Percentiles rank a stretch among this genome's conserved stretches.
Evolutionary conservation across 169 alveolate species (phyloP).

Genomic region (Babesia sp.): DNA sequence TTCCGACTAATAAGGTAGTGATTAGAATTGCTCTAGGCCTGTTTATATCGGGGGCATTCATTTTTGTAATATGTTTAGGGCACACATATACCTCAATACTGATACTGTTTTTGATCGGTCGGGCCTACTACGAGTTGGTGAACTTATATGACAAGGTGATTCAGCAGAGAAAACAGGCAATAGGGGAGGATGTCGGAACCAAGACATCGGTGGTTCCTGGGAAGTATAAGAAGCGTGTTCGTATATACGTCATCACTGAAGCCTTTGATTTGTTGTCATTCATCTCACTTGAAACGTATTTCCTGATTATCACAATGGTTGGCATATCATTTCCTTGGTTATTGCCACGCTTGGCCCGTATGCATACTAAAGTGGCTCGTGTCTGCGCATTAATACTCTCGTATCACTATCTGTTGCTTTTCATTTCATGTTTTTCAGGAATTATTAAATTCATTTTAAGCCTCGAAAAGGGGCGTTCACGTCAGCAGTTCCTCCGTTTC

Average conservation of each 20-base stretch:
- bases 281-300: constrained; percentile 57
- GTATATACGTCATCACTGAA: constrained; percentile 46
- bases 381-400: constrained; percentile 56
- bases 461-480: constrained; percentile 85
- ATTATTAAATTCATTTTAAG: constrained; percentile 89
- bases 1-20: background rate
- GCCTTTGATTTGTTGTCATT: constrained; percentile 49
- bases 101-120: constrained; percentile 17
- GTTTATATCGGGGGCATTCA: constrained; percentile 3
- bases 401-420: constrained; percentile 88
- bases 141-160: constrained; percentile 43
- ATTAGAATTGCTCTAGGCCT: constrained; percentile 21
- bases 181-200: constrained; percentile 3
- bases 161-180: constrained; percentile 18
- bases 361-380: constrained; percentile 26
- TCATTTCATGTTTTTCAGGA: constrained; percentile 84
- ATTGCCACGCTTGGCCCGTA: constrained; percentile 71
- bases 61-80: constrained; percentile 40
- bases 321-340: constrained; percentile 76
- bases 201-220: constrained; percentile 8
- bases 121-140: constrained; percentile 55
- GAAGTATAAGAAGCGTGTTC: constrained; percentile 42
- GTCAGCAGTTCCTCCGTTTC: constrained; percentile 92
- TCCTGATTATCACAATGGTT: constrained; percentile 51
- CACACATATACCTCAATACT: constrained; percentile 33